Evolutionary conservation across 306 rosid genomes (phyloP), one percentile per base, ranked within the genome.

Genomic region (Hylodesmum podocarpum): DNA sequence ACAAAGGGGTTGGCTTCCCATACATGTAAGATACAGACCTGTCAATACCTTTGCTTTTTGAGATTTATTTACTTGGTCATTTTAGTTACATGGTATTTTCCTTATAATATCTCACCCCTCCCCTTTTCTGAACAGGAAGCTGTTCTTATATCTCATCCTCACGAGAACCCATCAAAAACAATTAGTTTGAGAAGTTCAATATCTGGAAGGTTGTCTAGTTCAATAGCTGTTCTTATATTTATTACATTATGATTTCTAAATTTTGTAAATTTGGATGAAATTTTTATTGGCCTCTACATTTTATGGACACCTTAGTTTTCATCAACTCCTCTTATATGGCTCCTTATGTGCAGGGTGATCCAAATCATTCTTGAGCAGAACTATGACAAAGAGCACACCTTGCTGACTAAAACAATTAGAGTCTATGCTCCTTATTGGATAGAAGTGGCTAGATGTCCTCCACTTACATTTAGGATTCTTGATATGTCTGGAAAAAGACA

Each of bases 1-100:
- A 4, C 97, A 95, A 79, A 84, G 96, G 87, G 97, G 97, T 77
- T 95, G 99, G 99, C 87, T 92, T 41, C 97, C 99, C 50, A 83
- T 88, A 65, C 86, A 89, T 80, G 99, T 95, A 85, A 73, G 84
- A 72, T 36, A 34, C 6, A 2, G 51, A 24, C 69, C 66, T 72
- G 53, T 55, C 39, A 63, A 66, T 28, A 69, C 65, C 65, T 59
- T 27, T 18, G 22, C 64, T 22, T 19, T 33, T 68, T 22, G 36
- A 72, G 12, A 22, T n/a, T 75, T 46, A 50, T 14, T 41, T 62
- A 62, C 36, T 46, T 40, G 33, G 54, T 67, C 43, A 74, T 41
- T 12, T 39, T 44, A 64, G 66, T 66, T 34, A 54, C 11, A 24
- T 33, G n/a, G 14, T 53, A 10, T 63, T 59, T 54, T 21, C 15